phyloP scores from a whole-genome alignment of 2,329 filamentous ascomycete species.

The Parafenestella ontariensis region DNA sequence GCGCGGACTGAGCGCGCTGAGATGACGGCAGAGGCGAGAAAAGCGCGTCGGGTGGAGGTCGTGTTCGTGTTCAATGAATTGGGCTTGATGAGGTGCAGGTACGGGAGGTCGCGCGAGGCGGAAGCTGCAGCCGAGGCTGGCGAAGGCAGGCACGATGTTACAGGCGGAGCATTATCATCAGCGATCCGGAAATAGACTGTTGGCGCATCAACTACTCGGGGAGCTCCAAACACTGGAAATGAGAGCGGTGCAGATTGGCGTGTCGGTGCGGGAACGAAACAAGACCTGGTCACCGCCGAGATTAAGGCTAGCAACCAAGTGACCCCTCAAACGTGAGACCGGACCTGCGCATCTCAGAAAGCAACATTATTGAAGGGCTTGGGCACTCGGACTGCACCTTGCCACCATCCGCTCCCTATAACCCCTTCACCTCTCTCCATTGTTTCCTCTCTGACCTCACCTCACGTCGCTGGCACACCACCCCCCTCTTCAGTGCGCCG shows the following conservation, averaged over 20 bases:
- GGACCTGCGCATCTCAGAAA: constrained; percentile 16
- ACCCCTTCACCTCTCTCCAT: background rate
- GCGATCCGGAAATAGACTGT: constrained; percentile 8
- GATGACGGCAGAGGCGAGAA: constrained; percentile 3
- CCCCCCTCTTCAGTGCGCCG: constrained; percentile 5
- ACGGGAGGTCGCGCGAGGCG: constrained; percentile 16
- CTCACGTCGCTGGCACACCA: background rate
- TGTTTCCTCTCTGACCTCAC: constrained; percentile 1
- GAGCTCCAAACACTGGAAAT: constrained; percentile 28
- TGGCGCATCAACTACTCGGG: constrained; percentile 10
- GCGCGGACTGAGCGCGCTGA: background rate
- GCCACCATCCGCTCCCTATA: constrained; percentile 28
- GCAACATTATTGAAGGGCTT: constrained; percentile 16
- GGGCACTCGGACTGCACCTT: constrained; percentile 28
- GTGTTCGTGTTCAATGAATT: background rate
- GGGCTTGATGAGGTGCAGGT: constrained; percentile 6
- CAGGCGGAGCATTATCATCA: constrained; percentile 6
- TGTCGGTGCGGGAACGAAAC: constrained; percentile 15
- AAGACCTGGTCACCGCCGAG: constrained; percentile 4
- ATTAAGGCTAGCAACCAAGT: constrained; percentile 20
- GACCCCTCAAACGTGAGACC: constrained; percentile 26
- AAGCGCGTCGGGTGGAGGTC: constrained; percentile 6
- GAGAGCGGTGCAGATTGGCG: constrained; percentile 22
- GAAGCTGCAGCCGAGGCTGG: constrained; percentile 30
- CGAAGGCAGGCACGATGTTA: constrained; percentile 5